A percentile compares a stretch with the other conserved stretches of the same genome.
Evolutionary conservation across 768 basidiomycete genomes (phyloP).

Genomic region (Tylopilus vinaceipallidus): DNA sequence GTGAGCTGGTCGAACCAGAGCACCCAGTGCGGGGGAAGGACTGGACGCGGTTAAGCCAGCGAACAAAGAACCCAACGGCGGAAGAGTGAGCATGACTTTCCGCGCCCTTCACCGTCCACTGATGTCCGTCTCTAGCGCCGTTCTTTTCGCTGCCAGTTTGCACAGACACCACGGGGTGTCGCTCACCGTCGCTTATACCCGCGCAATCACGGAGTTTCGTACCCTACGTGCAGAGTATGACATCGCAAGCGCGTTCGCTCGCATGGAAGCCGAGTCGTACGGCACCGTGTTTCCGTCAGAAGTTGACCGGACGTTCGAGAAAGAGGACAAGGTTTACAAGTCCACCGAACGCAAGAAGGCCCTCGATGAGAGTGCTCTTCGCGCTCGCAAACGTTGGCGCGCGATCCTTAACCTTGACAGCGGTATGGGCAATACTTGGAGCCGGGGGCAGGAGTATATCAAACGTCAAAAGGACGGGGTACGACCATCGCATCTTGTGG

Average conservation of each 20-base stretch:
- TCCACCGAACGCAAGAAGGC: constrained; percentile 57
- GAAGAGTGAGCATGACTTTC: constrained; percentile 73
- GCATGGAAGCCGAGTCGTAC: constrained; percentile 73
- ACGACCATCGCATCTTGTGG: constrained; percentile 63
- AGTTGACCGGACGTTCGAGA: constrained; percentile 57
- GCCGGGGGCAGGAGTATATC: constrained; percentile 71
- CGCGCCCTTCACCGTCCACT: constrained; percentile 3
- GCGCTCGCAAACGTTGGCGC: constrained; percentile 76
- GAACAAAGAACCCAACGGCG: constrained; percentile 76
- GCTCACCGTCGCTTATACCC: constrained; percentile 76
- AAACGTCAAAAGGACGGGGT: constrained; percentile 70
- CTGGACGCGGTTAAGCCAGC: constrained; percentile 82
- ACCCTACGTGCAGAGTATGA: constrained; percentile 83
- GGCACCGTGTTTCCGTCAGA: constrained; percentile 68
- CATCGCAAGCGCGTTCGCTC: constrained; percentile 71
- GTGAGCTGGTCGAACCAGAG: constrained; percentile 50
- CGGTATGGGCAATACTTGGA: constrained; percentile 52
- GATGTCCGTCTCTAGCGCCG: constrained; percentile 48
- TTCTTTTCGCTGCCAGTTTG: constrained; percentile 79
- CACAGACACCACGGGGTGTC: constrained; percentile 61
- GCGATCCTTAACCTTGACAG: constrained; percentile 50
- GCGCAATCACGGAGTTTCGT: constrained; percentile 82
- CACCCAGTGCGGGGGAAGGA: constrained; percentile 54
- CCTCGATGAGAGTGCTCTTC: constrained; percentile 56
- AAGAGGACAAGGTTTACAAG: constrained; percentile 59